Conservation (phyloP, 371 early-diverging fungal genomes). For the Mucor piriformis region DNA sequence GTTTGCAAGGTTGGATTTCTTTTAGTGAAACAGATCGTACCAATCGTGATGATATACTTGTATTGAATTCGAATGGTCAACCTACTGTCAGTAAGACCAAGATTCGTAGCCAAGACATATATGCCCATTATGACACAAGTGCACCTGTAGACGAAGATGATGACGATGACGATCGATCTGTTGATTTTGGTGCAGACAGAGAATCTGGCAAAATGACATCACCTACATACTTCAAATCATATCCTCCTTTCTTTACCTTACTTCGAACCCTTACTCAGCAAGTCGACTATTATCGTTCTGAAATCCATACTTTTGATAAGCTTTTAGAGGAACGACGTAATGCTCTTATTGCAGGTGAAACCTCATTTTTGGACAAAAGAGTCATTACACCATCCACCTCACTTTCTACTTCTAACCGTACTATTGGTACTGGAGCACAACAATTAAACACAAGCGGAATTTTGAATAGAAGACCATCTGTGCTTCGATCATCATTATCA, state of each 20-base stretch:
- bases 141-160: conserved; percentile 37
- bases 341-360: conserved; percentile 44
- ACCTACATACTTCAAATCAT: conserved; percentile 55
- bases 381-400: not conserved
- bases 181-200: conserved; percentile 50
- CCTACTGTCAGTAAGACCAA: conserved; percentile 6
- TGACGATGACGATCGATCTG: conserved; percentile 54
- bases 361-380: conserved; percentile 13
- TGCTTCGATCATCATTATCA: conserved; percentile 9
- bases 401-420: not conserved
- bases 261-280: conserved; percentile 67
- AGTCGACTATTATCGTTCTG: conserved; percentile 70
- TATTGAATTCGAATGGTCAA: conserved; percentile 19
- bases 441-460: not conserved
- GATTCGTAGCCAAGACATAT: conserved; percentile 39
- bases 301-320: conserved; percentile 59
- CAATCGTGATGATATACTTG: conserved; percentile 51
- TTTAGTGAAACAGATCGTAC: conserved; percentile 67
- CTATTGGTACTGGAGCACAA: not conserved
- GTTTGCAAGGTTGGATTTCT: conserved; percentile 80
- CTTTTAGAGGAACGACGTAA: conserved; percentile 60
- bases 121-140: conserved; percentile 32
- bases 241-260: conserved; percentile 67
- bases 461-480: conserved; percentile 20
- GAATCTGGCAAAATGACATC: conserved; percentile 37